Percentiles rank a stretch among this genome's conserved stretches.
Evolutionary conservation across 352 stramenopile species (phyloP).

Genomic region (Phytopythium montanum): DNA sequence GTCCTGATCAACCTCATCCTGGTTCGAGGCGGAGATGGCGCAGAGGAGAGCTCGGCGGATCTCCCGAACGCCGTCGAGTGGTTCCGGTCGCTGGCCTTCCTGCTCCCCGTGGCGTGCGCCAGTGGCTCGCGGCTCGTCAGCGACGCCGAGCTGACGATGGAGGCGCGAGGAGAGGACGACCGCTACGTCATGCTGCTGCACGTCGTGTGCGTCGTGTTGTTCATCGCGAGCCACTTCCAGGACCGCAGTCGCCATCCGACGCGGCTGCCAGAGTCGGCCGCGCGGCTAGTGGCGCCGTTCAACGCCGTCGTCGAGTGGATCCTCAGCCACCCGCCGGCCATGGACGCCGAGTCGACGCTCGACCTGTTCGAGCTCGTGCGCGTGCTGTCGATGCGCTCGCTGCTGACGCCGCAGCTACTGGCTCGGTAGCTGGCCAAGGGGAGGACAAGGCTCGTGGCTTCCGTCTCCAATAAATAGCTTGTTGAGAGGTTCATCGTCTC

Average conservation of each 20-base stretch:
- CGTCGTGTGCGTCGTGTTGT: slow-evolving; percentile 58
- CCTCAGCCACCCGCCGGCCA: slow-evolving; percentile 46
- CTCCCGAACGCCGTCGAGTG: slow-evolving; percentile 60
- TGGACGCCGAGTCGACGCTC: slow-evolving; percentile 39
- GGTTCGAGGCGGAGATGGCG: slow-evolving; percentile 39
- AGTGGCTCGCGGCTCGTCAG: slow-evolving; percentile 45
- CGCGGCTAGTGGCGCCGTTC: slow-evolving; percentile 51
- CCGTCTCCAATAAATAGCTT: slow-evolving; percentile 8
- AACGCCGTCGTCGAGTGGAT: slow-evolving; percentile 57
- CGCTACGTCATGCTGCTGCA: slow-evolving; percentile 79
- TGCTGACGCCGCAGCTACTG: slow-evolving; percentile 33
- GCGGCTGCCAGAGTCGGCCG: slow-evolving; percentile 30
- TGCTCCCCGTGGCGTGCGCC: slow-evolving; percentile 71
- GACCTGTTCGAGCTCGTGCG: slow-evolving; percentile 75
- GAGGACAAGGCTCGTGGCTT: not conserved
- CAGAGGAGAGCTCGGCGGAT: slow-evolving; percentile 10
- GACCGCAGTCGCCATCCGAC: slow-evolving; percentile 38
- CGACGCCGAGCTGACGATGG: slow-evolving; percentile 37
- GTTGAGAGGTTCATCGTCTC: slow-evolving; percentile 4
- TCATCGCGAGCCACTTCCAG: slow-evolving; percentile 60
- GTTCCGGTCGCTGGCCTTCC: slow-evolving; percentile 66
- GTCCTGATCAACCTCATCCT: slow-evolving; percentile 80
- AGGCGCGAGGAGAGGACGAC: slow-evolving; percentile 70
- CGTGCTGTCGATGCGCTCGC: slow-evolving; percentile 50
- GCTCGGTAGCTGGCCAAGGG: slow-evolving; percentile 11